phyloP scores from a whole-genome alignment of 2,329 filamentous ascomycete genomes.

The Hymenoscyphus repandus region DNA sequence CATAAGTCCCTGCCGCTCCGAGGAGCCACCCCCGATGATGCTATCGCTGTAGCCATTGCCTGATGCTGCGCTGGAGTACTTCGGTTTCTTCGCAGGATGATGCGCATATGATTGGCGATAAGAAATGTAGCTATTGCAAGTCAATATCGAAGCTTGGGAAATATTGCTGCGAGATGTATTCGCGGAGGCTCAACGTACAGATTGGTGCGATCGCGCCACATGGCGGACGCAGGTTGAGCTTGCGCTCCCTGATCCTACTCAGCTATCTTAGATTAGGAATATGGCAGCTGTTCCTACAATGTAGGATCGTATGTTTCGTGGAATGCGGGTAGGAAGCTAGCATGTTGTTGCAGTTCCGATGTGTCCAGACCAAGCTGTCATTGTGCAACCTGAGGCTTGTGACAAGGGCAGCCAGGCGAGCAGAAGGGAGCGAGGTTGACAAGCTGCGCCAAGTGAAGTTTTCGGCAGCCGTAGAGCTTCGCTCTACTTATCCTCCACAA shows the following conservation, averaged over 20 bases:
- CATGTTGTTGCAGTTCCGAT: constrained; percentile 12
- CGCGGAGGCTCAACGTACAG: constrained; percentile 56
- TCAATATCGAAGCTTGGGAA: constrained; percentile 24
- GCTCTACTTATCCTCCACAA: constrained; percentile 1
- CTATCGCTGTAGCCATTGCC: constrained; percentile 56
- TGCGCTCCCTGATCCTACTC: constrained; percentile 9
- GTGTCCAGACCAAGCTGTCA: constrained; percentile 3
- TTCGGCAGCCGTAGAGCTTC: constrained; percentile 4
- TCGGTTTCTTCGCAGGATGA: constrained; percentile 81
- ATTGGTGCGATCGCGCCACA: constrained; percentile 99
- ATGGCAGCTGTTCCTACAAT: background rate
- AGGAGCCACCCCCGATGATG: constrained; percentile 46
- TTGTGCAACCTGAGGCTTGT: background rate
- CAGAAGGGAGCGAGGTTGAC: background rate
- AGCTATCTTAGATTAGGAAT: background rate
- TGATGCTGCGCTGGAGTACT: constrained; percentile 42
- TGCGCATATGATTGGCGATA: constrained; percentile 98
- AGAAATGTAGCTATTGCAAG: constrained; percentile 74
- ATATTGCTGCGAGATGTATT: constrained; percentile 11
- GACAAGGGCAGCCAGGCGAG: background rate
- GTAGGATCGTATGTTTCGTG: background rate
- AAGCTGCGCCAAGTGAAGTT: constrained; percentile 1
- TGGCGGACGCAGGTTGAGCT: constrained; percentile 46
- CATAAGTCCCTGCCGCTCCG: constrained; percentile 77
- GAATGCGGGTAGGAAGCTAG: constrained; percentile 1